These are phyloP conservation scores for Jasminum sambac DNA, from an alignment of 257 asterid species.

Conservation along the genomic window DNA sequence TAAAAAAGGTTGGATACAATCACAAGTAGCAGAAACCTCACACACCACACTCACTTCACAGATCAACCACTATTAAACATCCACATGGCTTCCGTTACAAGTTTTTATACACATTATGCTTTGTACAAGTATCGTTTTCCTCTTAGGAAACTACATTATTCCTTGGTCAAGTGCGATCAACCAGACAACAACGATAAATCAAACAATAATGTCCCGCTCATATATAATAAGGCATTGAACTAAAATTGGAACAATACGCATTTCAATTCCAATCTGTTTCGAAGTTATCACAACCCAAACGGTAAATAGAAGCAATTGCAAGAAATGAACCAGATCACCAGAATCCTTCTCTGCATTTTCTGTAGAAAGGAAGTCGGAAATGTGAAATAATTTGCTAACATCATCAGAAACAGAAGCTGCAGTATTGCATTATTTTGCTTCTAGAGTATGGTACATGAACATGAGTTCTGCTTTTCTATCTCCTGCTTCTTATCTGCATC, in stretches of 20 bases:
- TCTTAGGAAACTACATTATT: neutral
- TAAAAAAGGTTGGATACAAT: too few relatives aligned
- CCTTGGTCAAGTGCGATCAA: neutral
- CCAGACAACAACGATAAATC: neutral
- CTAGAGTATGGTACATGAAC: conserved; percentile 48
- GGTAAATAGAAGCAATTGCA: neutral
- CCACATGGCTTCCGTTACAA: too few relatives aligned
- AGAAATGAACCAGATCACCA: neutral
- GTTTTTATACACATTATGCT: too few relatives aligned
- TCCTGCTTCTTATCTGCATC: conserved; percentile 48
- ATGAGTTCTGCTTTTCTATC: conserved; percentile 46
- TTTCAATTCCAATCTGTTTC: neutral
- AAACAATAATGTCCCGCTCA: neutral
- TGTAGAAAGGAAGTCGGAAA: neutral
- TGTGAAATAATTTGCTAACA: conserved; percentile 9
- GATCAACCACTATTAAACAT: too few relatives aligned
- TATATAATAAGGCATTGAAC: neutral
- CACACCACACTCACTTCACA: too few relatives aligned
- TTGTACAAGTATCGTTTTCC: too few relatives aligned
- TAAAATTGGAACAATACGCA: neutral
- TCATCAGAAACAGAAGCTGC: neutral
- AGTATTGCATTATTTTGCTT: neutral
- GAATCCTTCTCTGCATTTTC: neutral
- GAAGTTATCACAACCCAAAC: neutral
- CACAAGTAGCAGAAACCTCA: too few relatives aligned